phyloP scores from a whole-genome alignment of 2,329 filamentous ascomycete species.

The Ascochyta pisi region DNA sequence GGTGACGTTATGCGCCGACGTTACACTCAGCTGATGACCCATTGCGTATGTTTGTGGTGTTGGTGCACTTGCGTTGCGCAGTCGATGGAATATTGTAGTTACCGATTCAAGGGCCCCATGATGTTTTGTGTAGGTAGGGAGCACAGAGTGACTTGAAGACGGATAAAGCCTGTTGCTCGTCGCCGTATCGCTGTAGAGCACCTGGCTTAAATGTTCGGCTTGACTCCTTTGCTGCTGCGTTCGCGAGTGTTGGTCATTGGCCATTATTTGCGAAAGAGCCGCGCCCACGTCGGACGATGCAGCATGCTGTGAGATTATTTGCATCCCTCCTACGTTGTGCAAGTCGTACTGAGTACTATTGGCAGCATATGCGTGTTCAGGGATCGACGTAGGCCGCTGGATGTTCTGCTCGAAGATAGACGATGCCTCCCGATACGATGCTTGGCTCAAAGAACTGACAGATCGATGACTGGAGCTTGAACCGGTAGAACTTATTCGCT shows the following conservation, averaged over 20 bases:
- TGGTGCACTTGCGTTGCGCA: conserved; percentile 21
- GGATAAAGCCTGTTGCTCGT: background rate
- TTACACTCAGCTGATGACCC: background rate
- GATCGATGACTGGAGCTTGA: conserved; percentile 27
- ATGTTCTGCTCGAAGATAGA: conserved; percentile 15
- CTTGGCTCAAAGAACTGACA: conserved; percentile 21
- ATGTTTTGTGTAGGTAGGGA: conserved; percentile 1
- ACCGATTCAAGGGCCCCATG: conserved; percentile 18
- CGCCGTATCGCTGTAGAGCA: conserved; percentile 28
- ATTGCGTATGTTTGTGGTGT: background rate
- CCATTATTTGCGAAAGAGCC: conserved; percentile 6
- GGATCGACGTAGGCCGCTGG: background rate
- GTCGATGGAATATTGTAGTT: conserved; percentile 9
- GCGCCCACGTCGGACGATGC: conserved; percentile 8
- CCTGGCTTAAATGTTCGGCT: conserved; percentile 33
- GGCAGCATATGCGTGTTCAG: background rate
- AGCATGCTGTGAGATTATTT: background rate
- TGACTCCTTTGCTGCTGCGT: conserved; percentile 30
- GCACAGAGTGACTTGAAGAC: conserved; percentile 8
- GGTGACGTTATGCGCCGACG: background rate
- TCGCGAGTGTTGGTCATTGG: background rate
- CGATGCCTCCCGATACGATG: conserved; percentile 10
- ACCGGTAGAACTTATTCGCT: conserved; percentile 31
- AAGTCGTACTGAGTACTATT: background rate
- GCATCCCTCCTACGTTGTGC: background rate